These are phyloP conservation scores for Agaricus sinodeliciosus DNA, from an alignment of 768 basidiomycete species.

Conservation along the genomic window DNA sequence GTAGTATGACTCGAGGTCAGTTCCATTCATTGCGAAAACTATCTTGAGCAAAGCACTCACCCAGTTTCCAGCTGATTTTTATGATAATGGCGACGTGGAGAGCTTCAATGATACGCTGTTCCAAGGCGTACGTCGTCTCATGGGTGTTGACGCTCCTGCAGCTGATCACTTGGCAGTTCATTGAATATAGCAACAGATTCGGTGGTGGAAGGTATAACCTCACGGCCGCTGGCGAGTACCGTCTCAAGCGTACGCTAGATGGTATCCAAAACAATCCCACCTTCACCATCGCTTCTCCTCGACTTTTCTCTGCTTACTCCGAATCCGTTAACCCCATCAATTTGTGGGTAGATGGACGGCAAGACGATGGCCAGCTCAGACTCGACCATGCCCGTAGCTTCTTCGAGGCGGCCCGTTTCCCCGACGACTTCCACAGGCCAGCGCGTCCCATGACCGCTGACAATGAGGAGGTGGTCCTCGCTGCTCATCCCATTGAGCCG, in stretches of 20 bases:
- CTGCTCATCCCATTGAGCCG: constrained; percentile 3
- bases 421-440: constrained; percentile 1
- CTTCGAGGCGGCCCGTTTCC: constrained; percentile 5
- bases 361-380: constrained; percentile 5
- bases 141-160: neutral
- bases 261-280: constrained; percentile 1
- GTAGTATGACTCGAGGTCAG: neutral
- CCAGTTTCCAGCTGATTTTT: too few relatives aligned
- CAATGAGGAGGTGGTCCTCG: neutral
- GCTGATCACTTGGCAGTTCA: constrained; percentile 1
- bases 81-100: constrained; percentile 1
- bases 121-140: neutral
- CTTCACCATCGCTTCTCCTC: constrained; percentile 7
- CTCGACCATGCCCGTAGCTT: neutral
- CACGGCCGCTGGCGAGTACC: constrained; percentile 8
- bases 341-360: constrained; percentile 8
- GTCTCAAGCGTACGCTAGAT: constrained; percentile 1
- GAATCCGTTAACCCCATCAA: constrained; percentile 10
- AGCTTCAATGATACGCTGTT: constrained; percentile 6
- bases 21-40: neutral
- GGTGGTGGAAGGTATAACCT: constrained; percentile 12
- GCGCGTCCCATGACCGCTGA: neutral
- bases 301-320: constrained; percentile 9
- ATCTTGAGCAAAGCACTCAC: neutral
- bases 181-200: constrained; percentile 7